phyloP scores from a whole-genome alignment of 257 asterid genomes.

The Leonotis leonurus region DNA sequence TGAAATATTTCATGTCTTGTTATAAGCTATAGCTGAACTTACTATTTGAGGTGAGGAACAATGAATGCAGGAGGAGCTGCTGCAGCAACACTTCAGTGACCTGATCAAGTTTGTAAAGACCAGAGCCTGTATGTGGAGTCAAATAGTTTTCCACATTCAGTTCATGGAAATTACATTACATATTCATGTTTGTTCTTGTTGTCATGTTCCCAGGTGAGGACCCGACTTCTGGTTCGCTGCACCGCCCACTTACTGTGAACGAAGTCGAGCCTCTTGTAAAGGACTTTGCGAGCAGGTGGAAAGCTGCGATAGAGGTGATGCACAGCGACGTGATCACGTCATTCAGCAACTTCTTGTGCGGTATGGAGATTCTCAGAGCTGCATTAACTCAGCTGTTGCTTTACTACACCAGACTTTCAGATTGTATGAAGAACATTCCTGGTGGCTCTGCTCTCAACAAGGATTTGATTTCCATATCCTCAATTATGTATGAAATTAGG shows the following conservation, averaged over 20 bases:
- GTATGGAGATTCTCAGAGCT: conserved; percentile 95
- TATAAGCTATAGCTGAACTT: not conserved
- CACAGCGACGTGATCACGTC: conserved; percentile 90
- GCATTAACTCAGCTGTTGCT: conserved; percentile 89
- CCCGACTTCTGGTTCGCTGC: conserved; percentile 46
- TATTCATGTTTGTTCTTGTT: not conserved
- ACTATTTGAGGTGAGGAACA: conserved; percentile 7
- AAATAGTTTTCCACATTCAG: not conserved
- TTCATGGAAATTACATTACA: not conserved
- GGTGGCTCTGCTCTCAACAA: conserved; percentile 82
- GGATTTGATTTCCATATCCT: conserved; percentile 91
- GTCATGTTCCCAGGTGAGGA: conserved; percentile 59
- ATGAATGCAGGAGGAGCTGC: conserved; percentile 72
- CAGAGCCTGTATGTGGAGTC: conserved; percentile 59
- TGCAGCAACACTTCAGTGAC: conserved; percentile 75
- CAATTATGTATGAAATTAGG: conserved; percentile 87
- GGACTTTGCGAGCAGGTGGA: conserved; percentile 95
- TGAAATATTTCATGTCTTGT: not conserved
- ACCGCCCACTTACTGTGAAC: conserved; percentile 40
- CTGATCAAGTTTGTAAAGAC: conserved; percentile 88
- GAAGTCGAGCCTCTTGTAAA: conserved; percentile 93
- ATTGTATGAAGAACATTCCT: conserved; percentile 67
- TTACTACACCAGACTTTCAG: conserved; percentile 86
- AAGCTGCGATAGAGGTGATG: conserved; percentile 91
- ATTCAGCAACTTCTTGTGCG: conserved; percentile 87